Percentiles rank a stretch among this genome's conserved stretches.
Conservation (phyloP, 768 basidiomycete genomes). For the Daedalea quercina region DNA sequence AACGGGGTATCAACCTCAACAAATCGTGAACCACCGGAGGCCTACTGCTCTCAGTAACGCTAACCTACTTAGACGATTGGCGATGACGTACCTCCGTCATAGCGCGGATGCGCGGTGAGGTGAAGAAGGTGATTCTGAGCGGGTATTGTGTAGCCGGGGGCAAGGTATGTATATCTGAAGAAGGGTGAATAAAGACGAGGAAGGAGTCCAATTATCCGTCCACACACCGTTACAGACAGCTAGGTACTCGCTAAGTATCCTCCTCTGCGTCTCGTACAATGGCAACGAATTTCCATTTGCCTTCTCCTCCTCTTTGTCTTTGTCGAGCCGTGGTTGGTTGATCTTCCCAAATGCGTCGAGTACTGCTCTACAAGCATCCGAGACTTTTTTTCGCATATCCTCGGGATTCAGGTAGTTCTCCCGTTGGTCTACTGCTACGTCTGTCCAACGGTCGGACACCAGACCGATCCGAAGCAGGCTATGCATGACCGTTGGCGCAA, state of each 20-base stretch:
- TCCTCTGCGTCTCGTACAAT: constrained; percentile 13
- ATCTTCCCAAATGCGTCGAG: constrained; percentile 40
- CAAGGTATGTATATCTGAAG: neutral
- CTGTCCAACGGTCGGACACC: constrained; percentile 54
- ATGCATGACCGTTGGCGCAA: constrained; percentile 42
- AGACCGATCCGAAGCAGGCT: constrained; percentile 48
- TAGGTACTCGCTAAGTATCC: constrained; percentile 8
- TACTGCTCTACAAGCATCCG: constrained; percentile 36
- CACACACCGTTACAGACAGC: constrained; percentile 4
- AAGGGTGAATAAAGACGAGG: neutral
- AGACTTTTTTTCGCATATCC: constrained; percentile 41
- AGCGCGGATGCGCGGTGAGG: neutral
- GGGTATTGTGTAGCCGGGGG: neutral
- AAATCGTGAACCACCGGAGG: constrained; percentile 19
- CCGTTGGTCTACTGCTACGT: constrained; percentile 32
- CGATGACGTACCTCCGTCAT: neutral
- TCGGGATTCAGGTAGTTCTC: constrained; percentile 39
- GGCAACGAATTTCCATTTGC: constrained; percentile 28
- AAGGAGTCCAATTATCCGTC: neutral
- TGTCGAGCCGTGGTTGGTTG: constrained; percentile 22
- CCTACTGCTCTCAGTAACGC: neutral
- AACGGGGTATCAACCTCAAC: constrained; percentile 15
- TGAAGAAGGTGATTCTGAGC: neutral
- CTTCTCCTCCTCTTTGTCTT: constrained; percentile 8
- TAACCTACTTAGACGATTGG: neutral